phyloP scores from a whole-genome alignment of 176 grass and related monocot species.

The Cenchrus fungigraminus region DNA sequence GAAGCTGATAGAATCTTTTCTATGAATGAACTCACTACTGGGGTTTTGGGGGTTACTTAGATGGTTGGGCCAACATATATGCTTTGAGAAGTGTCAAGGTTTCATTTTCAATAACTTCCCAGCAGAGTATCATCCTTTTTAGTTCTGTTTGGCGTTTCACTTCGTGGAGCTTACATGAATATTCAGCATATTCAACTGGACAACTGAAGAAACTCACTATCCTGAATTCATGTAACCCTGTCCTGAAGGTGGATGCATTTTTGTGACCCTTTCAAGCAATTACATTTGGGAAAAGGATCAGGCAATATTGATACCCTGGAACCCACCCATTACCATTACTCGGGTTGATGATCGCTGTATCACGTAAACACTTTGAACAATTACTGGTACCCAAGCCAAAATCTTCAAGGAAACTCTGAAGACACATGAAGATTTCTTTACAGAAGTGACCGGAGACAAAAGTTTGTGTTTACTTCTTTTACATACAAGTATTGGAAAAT shows the following conservation, averaged over 20 bases:
- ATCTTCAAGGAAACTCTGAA: slow-evolving; percentile 9
- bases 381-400: not conserved
- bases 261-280: slow-evolving; percentile 18
- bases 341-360: not conserved
- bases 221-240: not conserved
- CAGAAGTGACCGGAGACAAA: not conserved
- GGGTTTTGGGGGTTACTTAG: slow-evolving; percentile 1
- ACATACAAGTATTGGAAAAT: slow-evolving; percentile 4
- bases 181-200: not conserved
- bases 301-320: not conserved
- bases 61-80: not conserved
- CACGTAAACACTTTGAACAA: slow-evolving; percentile 1
- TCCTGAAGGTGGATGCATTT: not conserved
- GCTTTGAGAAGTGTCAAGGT: not conserved
- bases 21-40: not conserved
- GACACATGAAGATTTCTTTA: not conserved
- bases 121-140: not conserved
- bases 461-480: not conserved
- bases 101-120: not conserved
- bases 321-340: not conserved
- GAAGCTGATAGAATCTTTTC: not conserved
- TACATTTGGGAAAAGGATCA: not conserved
- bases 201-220: not conserved
- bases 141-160: not conserved
- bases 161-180: not conserved